phyloP scores from a whole-genome alignment of 2,329 filamentous ascomycete species.

The Verticillium tricorpus region DNA sequence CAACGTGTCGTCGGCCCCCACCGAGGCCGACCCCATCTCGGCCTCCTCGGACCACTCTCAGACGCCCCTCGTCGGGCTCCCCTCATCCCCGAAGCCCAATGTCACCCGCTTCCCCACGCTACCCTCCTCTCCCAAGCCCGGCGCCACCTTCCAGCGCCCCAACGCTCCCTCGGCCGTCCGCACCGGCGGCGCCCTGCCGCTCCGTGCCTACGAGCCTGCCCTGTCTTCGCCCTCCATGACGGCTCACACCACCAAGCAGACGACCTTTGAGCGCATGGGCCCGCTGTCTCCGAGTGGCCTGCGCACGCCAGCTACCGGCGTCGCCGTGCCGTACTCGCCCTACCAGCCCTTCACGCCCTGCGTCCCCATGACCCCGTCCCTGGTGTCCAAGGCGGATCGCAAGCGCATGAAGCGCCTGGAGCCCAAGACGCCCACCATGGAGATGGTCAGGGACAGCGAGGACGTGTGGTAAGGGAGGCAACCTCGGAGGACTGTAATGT shows the following conservation, averaged over 20 bases:
- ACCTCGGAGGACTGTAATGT: background rate
- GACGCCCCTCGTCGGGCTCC: constrained; percentile 46
- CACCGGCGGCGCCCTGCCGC: constrained; percentile 51
- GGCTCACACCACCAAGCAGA: constrained; percentile 54
- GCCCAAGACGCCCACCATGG: constrained; percentile 57
- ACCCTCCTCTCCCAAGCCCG: constrained; percentile 47
- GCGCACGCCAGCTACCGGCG: constrained; percentile 58
- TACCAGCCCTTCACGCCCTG: constrained; percentile 77
- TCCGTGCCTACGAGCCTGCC: constrained; percentile 58
- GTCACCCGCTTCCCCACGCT: constrained; percentile 30
- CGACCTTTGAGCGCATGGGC: constrained; percentile 54
- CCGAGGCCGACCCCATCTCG: constrained; percentile 43
- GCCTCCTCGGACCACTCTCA: constrained; percentile 48
- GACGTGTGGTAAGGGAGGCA: constrained; percentile 54
- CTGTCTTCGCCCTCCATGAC: constrained; percentile 44
- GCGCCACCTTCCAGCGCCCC: constrained; percentile 44
- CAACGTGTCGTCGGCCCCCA: constrained; percentile 30
- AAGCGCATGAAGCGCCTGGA: constrained; percentile 63
- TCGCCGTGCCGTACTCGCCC: constrained; percentile 66
- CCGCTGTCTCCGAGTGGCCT: constrained; percentile 49
- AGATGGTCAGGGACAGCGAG: constrained; percentile 57
- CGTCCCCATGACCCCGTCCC: constrained; percentile 70
- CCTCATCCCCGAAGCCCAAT: constrained; percentile 36
- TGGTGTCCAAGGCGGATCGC: constrained; percentile 66
- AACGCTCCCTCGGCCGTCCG: constrained; percentile 48